Evolutionary conservation across 495 filamentous ascomycete species (phyloP), one percentile per base, ranked within the genome.

Genomic region (Lophium mytilinum): DNA sequence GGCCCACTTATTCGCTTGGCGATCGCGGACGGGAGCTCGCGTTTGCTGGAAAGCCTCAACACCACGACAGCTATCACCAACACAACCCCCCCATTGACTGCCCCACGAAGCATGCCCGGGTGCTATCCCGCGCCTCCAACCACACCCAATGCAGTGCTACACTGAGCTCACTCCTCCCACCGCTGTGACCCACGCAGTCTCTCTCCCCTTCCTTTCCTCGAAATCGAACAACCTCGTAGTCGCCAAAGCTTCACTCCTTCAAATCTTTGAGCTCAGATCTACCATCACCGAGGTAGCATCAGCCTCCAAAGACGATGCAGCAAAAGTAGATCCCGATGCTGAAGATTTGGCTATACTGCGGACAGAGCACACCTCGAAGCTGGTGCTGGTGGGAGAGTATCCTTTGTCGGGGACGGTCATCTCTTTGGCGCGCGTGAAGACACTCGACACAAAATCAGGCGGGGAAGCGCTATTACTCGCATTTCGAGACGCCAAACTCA

Each of bases 91-190:
- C 45, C 15, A 48, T 48, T 48, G 17, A 21, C 19, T 24, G 37
- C 14, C 17, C 11, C 40, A n/a, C 40, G 34, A 42, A 55, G 51
- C 50, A 60, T 60, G 57, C 43, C 36, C 42, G 36, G 11, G 37
- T 34, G 46, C 12, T 19, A 15, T n/a, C 7, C 18, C 34, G 11
- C 11, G 21, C 37, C n/a, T 30, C 18, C 18, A n/a, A 24, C 11
- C 9, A 37, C n/a, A 12, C 19, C 8, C 18, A 9, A 87, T 87
- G 83, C 84, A 86, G 76, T 84, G 80, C 75, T 97, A 96, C 75
- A 89, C 88, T 60, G 90, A 96, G 77, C 74, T 99, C 66, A 82
- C 89, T 62, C 85, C 93, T 73, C 90, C 93, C 18, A 94, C 89
- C 65, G 89, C 90, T 63, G 89, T 99, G 66, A 89, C 89, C 55